Base-by-base conservation (phyloP, 129 eudicot species). In the Gnaphalium uliginosum region DNA sequence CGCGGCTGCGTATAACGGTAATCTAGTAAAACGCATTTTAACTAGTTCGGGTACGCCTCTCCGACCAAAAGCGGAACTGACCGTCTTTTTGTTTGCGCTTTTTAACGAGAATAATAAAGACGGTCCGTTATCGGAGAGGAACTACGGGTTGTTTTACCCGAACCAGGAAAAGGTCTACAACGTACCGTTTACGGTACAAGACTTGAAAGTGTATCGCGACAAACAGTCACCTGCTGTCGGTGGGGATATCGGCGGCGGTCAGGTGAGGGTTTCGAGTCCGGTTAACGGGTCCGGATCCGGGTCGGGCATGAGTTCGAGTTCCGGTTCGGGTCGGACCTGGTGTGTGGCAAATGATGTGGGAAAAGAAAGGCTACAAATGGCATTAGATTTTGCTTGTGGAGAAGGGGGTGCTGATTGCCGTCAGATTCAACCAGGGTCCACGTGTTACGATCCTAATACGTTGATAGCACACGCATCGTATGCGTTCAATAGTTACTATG, bases 341-440 rank as follows among this genome's bases (percentile, higher is more conserved):
- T 94, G 99, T 56, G 99, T 94, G 27, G 99, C 99, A 21, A 80
- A 79, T 43, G 90, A 87, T 2, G 93, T 77, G 64, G 97, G 90
- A 32, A 85, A 79, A 60, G 89, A 68, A 4, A 81, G 86, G 86
- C 86, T 94, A 68, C 99, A 94, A 84, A 60, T 63, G 66, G 99
- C 86, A 41, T 83, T 94, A 68, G 99, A 94, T 81, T 94, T 75
- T 30, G 99, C 99, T 0, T 94, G 99, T 84, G 99, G 99, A 17
- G 96, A 88, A 74, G 98, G 97, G 5, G 91, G 91, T 59, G 98
- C 97, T 14, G 97, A 94, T 64, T 94, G 99, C 93, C 96, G 86
- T 83, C 82, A 72, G 93, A 94, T 94, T 18, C 99, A 94, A 73
- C 96, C 90, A 0, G 97, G 99, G 13, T 82, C 99, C 83, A 81